phyloP scores from a whole-genome alignment of 139 green algal genomes.

The Chlamydomonas schloesseri region DNA sequence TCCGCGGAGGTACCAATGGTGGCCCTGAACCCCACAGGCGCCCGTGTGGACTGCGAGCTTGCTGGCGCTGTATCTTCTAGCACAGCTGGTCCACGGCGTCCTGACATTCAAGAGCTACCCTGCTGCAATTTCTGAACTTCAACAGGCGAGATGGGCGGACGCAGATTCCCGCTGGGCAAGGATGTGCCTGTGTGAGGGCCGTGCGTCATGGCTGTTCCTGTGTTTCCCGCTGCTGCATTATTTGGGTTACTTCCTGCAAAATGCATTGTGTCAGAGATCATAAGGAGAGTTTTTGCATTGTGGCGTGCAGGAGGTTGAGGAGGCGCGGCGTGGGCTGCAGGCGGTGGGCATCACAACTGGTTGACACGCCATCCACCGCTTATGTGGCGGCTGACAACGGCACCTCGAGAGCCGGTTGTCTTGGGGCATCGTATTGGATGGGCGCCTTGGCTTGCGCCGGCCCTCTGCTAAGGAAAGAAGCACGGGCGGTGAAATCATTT shows the following conservation, averaged over 20 bases:
- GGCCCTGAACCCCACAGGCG: neutral
- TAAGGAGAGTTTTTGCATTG: neutral
- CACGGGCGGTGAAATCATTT: too few species aligned
- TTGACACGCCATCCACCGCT: neutral
- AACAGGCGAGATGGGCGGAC: neutral
- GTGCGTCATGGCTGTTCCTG: neutral
- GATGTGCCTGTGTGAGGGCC: too few species aligned
- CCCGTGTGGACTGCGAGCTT: neutral
- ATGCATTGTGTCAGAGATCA: too few species aligned
- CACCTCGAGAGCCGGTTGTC: too few species aligned
- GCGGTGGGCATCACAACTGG: neutral
- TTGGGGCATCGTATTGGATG: too few species aligned
- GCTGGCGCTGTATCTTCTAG: neutral
- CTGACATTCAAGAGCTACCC: constrained; percentile 33
- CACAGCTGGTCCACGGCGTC: constrained; percentile 9
- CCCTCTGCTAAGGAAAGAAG: too few species aligned
- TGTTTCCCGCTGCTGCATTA: neutral
- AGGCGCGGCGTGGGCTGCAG: neutral
- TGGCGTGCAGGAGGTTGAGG: neutral
- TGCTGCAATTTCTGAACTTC: neutral
- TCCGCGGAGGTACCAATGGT: too few species aligned
- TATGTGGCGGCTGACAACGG: too few species aligned
- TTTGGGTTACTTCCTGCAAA: neutral
- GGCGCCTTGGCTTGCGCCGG: too few species aligned
- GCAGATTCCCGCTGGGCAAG: too few species aligned